Conservation (phyloP, 2,329 filamentous ascomycete genomes). For the Rhynchosporium agropyri region DNA sequence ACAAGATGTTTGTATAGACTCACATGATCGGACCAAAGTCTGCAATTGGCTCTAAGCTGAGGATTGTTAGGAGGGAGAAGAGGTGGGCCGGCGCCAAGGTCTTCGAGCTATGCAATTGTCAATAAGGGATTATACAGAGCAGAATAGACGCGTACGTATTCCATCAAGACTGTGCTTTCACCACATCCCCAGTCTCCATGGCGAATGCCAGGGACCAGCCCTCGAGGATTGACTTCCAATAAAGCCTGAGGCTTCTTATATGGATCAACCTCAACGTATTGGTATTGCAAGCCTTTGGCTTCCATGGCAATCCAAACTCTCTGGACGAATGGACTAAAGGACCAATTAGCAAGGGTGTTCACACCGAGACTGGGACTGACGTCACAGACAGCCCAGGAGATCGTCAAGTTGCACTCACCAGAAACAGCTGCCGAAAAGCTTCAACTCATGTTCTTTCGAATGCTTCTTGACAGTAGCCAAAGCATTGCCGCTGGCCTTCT, state of each 20-base stretch:
- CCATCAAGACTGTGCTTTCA: conserved; percentile 79
- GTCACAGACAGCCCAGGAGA: conserved; percentile 14
- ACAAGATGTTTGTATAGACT: conserved; percentile 38
- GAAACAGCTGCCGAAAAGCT: conserved; percentile 81
- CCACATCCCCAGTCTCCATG: conserved; percentile 82
- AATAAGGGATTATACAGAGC: not conserved
- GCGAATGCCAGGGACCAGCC: conserved; percentile 74
- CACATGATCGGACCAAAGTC: conserved; percentile 81
- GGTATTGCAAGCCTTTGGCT: conserved; percentile 75
- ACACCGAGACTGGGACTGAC: conserved; percentile 24
- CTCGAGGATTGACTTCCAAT: conserved; percentile 74
- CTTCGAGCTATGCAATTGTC: conserved; percentile 62
- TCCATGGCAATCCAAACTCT: conserved; percentile 89
- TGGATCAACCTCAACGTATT: conserved; percentile 85
- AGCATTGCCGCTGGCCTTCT: conserved; percentile 72
- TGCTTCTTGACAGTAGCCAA: conserved; percentile 70
- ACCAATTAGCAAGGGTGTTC: conserved; percentile 21
- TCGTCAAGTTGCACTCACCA: conserved; percentile 57
- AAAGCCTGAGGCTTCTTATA: conserved; percentile 72
- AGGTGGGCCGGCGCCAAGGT: conserved; percentile 61
- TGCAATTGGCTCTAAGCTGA: conserved; percentile 70
- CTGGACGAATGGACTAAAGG: conserved; percentile 72
- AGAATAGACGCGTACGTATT: conserved; percentile 63
- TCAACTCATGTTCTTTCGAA: conserved; percentile 69
- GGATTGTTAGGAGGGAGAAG: conserved; percentile 67